Evolutionary conservation across 139 green algal species (phyloP).

Genomic region (Monoraphidium neglectum): DNA sequence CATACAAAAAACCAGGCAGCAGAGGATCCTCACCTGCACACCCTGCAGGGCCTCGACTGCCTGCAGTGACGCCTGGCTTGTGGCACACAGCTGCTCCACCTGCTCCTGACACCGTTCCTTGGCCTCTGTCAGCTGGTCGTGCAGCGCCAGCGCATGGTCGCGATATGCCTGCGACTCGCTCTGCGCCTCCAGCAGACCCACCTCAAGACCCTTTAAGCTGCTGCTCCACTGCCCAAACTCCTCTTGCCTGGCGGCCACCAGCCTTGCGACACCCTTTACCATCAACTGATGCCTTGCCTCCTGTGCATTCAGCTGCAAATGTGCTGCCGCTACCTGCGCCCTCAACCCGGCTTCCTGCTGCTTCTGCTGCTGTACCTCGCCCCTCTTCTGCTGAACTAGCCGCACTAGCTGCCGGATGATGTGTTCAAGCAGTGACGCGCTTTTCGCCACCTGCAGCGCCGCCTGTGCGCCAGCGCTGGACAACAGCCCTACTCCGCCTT

Average conservation of each 20-base stretch:
- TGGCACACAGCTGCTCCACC: too few species aligned
- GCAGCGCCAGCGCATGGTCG: neutral
- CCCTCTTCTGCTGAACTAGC: conserved; percentile 19
- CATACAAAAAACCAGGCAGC: too few species aligned
- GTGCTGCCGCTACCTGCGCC: neutral
- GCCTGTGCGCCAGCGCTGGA: neutral
- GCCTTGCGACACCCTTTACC: neutral
- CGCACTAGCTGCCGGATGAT: conserved; percentile 26
- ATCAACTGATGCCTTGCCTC: conserved; percentile 6
- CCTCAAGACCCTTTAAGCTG: conserved; percentile 7
- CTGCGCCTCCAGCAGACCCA: conserved; percentile 2
- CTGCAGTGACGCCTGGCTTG: too few species aligned
- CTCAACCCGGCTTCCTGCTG: neutral
- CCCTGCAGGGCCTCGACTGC: too few species aligned
- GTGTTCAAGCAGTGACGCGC: conserved; percentile 1
- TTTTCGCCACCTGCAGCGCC: conserved; percentile 4
- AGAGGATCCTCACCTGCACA: too few species aligned
- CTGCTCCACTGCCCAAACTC: conserved; percentile 26
- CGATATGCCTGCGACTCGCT: conserved; percentile 9
- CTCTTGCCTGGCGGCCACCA: conserved; percentile 1
- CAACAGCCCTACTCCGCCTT: too few species aligned
- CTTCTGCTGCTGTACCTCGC: too few species aligned
- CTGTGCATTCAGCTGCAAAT: conserved; percentile 6
- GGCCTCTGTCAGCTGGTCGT: too few species aligned
- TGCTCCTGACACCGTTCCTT: too few species aligned